phyloP scores from a whole-genome alignment of 257 asterid genomes.

The Capsicum chinense region DNA sequence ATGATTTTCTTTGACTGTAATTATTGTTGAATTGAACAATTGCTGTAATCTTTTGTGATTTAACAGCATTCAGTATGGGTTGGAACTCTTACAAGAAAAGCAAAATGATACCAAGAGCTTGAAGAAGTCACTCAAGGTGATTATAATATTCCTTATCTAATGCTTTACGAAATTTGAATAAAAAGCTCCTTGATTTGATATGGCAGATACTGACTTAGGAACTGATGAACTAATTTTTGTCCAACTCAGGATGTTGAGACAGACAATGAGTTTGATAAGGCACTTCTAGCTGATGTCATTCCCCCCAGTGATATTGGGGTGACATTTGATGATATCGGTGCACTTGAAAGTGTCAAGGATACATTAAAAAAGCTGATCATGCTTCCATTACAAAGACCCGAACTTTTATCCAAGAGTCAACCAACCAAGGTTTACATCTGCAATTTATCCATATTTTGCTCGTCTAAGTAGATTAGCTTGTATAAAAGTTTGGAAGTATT shows the following conservation, averaged over 20 bases:
- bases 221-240: slow-evolving; percentile 30
- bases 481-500: too few relatives aligned
- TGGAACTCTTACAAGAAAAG: too few relatives aligned
- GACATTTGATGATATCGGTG: slow-evolving; percentile 94
- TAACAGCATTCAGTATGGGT: too few relatives aligned
- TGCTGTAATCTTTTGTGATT: too few relatives aligned
- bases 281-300: slow-evolving; percentile 54
- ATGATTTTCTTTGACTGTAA: too few relatives aligned
- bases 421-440: slow-evolving; percentile 61
- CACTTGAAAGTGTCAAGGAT: slow-evolving; percentile 86
- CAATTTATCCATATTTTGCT: background rate
- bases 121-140: too few relatives aligned
- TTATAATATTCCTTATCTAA: too few relatives aligned
- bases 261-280: slow-evolving; percentile 86
- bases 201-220: background rate
- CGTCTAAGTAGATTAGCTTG: too few relatives aligned
- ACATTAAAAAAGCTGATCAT: slow-evolving; percentile 87
- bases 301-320: slow-evolving; percentile 44
- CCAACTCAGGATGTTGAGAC: slow-evolving; percentile 72
- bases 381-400: slow-evolving; percentile 93
- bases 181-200: too few relatives aligned
- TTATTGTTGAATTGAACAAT: too few relatives aligned
- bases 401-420: slow-evolving; percentile 89
- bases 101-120: too few relatives aligned
- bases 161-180: too few relatives aligned